phyloP scores from a whole-genome alignment of 305 asterid genomes.

The Striga hermonthica region DNA sequence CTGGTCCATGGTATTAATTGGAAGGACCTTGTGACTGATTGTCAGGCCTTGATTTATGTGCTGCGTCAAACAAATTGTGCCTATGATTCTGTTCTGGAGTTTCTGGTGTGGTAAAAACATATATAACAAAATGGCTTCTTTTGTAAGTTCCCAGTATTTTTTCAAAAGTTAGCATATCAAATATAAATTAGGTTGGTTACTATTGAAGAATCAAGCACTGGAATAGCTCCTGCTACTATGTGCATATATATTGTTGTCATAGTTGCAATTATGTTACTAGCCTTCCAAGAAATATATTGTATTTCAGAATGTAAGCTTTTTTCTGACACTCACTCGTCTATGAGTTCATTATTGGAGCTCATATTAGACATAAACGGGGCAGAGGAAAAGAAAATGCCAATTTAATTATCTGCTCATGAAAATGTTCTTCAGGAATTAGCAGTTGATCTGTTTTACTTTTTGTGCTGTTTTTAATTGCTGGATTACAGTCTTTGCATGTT shows the following conservation, averaged over 20 bases:
- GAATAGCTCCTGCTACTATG: slow-evolving; percentile 15
- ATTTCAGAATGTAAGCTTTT: not conserved
- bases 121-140: not conserved
- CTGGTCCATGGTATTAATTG: slow-evolving; percentile 16
- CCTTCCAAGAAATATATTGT: slow-evolving; percentile 1
- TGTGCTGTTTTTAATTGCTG: not conserved
- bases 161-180: not conserved
- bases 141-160: slow-evolving; percentile 1
- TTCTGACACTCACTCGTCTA: not conserved
- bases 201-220: slow-evolving; percentile 21
- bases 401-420: slow-evolving; percentile 16
- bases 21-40: slow-evolving; percentile 10
- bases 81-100: slow-evolving; percentile 16
- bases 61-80: slow-evolving; percentile 23
- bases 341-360: not conserved
- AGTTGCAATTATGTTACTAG: slow-evolving; percentile 17
- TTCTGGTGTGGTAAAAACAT: slow-evolving; percentile 7
- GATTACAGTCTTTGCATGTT: slow-evolving; percentile 20
- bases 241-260: slow-evolving; percentile 22
- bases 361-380: slow-evolving; percentile 7
- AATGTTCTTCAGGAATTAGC: slow-evolving; percentile 27
- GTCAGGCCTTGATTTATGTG: slow-evolving; percentile 25
- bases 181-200: slow-evolving; percentile 16
- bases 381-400: slow-evolving; percentile 13
- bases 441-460: slow-evolving; percentile 1